Conservation (phyloP, 805 yeast genomes). For the Sugiyamaella americana region DNA sequence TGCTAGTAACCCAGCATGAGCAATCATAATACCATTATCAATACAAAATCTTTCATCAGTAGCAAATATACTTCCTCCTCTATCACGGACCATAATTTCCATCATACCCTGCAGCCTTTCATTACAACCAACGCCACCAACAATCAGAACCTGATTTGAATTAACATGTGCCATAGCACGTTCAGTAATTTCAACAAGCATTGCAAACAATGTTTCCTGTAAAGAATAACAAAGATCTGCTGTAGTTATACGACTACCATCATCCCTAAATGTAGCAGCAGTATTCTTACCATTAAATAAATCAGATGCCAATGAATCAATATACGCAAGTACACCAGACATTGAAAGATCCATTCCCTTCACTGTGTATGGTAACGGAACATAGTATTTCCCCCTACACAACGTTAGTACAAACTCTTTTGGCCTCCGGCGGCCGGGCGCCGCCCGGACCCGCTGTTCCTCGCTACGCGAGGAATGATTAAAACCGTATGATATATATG, state of each 20-base stretch:
- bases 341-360: constrained; percentile 97
- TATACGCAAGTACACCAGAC: constrained; percentile 88
- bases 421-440: no score
- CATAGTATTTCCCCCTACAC: constrained; percentile 40
- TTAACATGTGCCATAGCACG: constrained; percentile 98
- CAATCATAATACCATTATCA: constrained; percentile 98
- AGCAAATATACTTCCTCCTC: constrained; percentile 85
- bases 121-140: constrained; percentile 98
- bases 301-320: constrained; percentile 75
- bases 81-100: constrained; percentile 86
- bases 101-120: constrained; percentile 90
- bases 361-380: constrained; percentile 88
- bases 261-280: constrained; percentile 24
- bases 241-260: constrained; percentile 51
- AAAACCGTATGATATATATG: no score
- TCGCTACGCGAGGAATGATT: no score
- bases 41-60: constrained; percentile 97
- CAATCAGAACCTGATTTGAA: constrained; percentile 82
- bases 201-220: constrained; percentile 88
- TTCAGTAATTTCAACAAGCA: constrained; percentile 97
- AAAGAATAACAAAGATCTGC: constrained; percentile 90
- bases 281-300: constrained; percentile 42
- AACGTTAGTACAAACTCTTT: background rate
- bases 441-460: no score
- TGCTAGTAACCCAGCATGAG: constrained; percentile 90